Percentiles rank a stretch among this genome's conserved stretches.
phyloP scores from a whole-genome alignment of 345 rosid genomes.

The Eucalyptus cloeziana region DNA sequence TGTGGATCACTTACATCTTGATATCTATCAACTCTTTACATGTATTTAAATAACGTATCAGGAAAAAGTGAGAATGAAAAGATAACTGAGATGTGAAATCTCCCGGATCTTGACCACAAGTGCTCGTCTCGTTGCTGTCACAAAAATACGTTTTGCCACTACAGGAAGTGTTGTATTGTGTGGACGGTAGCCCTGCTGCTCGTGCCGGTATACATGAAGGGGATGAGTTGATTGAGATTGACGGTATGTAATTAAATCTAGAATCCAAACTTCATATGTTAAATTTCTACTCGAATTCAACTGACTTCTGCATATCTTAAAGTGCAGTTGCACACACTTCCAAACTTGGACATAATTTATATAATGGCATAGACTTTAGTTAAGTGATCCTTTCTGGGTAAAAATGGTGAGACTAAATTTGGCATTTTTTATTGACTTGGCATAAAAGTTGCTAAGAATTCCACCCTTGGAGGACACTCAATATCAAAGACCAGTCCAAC shows the following conservation, averaged over 20 bases:
- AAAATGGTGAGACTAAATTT: background rate
- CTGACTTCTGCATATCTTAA: background rate
- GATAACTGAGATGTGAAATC: background rate
- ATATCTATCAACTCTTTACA: background rate
- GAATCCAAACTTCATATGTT: background rate
- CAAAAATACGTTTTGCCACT: background rate
- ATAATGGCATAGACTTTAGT: background rate
- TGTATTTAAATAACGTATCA: background rate
- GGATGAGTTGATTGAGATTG: conserved; percentile 72
- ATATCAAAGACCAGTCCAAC: background rate
- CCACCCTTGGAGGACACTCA: background rate
- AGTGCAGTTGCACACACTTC: background rate
- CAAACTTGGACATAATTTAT: background rate
- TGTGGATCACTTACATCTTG: background rate
- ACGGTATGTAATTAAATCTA: conserved; percentile 27
- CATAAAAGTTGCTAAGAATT: background rate
- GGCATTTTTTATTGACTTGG: background rate
- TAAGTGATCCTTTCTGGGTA: background rate
- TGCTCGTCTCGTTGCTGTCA: background rate
- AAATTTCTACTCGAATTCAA: background rate
- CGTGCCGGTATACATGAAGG: conserved; percentile 75
- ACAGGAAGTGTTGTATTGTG: conserved; percentile 76
- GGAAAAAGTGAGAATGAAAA: background rate
- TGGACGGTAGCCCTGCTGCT: conserved; percentile 83
- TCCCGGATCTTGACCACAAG: background rate